A percentile compares a stretch with the other conserved stretches of the same genome.
Conservation (phyloP, 2,329 filamentous ascomycete genomes). For the Curvularia sp. region DNA sequence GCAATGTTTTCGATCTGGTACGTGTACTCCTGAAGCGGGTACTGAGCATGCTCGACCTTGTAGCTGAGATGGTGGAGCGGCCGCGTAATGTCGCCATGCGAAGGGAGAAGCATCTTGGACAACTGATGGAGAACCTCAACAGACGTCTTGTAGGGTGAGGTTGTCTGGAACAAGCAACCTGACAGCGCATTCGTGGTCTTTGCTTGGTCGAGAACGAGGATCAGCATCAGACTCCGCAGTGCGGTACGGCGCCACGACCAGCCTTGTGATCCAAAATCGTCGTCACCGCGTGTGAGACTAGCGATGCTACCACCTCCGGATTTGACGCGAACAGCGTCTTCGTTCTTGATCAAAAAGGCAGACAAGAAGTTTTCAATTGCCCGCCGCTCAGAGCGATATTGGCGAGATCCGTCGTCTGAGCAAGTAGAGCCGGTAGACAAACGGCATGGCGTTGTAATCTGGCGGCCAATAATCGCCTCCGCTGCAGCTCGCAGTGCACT, state of each 20-base stretch:
- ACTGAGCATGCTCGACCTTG: slow-evolving; percentile 62
- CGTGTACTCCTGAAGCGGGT: slow-evolving; percentile 64
- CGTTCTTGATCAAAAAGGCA: slow-evolving; percentile 64
- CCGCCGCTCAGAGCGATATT: slow-evolving; percentile 50
- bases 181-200: slow-evolving; percentile 52
- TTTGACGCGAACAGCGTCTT: slow-evolving; percentile 59
- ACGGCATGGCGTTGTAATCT: slow-evolving; percentile 50
- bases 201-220: slow-evolving; percentile 65
- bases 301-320: slow-evolving; percentile 50
- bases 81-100: slow-evolving; percentile 64
- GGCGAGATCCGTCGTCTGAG: slow-evolving; percentile 47
- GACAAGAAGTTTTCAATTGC: slow-evolving; percentile 62
- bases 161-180: slow-evolving; percentile 59
- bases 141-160: slow-evolving; percentile 65
- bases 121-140: slow-evolving; percentile 61
- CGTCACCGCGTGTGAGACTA: slow-evolving; percentile 48
- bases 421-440: slow-evolving; percentile 47
- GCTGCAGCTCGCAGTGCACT: slow-evolving; percentile 59
- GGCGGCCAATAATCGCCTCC: slow-evolving; percentile 67
- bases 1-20: slow-evolving; percentile 68
- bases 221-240: slow-evolving; percentile 66
- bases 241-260: slow-evolving; percentile 64
- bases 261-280: slow-evolving; percentile 53
- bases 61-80: slow-evolving; percentile 65
- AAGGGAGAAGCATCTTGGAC: slow-evolving; percentile 63